These are phyloP conservation scores for Microdochium paspali DNA, from an alignment of 2,329 filamentous ascomycete genomes.

Conservation along the genomic window DNA sequence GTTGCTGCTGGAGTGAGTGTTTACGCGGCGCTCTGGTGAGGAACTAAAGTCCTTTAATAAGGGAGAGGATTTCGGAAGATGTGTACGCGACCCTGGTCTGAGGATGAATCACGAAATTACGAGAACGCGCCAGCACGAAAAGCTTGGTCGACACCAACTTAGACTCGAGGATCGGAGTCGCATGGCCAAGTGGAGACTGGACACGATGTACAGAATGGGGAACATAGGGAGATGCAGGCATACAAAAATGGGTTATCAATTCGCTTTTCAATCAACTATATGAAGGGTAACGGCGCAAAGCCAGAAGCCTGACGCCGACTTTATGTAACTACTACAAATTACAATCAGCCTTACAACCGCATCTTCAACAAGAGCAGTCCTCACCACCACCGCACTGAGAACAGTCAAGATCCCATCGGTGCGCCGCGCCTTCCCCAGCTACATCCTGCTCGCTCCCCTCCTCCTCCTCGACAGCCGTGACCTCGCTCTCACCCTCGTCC, in stretches of 20 bases:
- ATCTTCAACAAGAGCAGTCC: not conserved
- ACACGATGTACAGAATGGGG: too few species aligned
- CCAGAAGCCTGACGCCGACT: too few species aligned
- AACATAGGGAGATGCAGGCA: too few species aligned
- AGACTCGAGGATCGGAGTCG: too few species aligned
- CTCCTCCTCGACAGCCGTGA: not conserved
- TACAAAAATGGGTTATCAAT: too few species aligned
- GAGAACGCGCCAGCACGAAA: too few species aligned
- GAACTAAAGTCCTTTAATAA: not conserved
- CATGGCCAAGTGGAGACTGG: too few species aligned
- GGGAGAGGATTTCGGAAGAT: not conserved
- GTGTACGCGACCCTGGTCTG: too few species aligned
- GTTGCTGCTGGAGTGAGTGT: slow-evolving; percentile 5
- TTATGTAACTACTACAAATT: not conserved
- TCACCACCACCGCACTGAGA: not conserved
- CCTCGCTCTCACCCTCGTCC: too few species aligned
- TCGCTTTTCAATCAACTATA: too few species aligned
- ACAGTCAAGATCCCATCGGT: not conserved
- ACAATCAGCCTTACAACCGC: not conserved
- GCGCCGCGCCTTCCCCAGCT: not conserved
- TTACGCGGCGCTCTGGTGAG: slow-evolving; percentile 6
- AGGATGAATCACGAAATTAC: not conserved
- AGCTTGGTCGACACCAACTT: too few species aligned
- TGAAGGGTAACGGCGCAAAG: too few species aligned
- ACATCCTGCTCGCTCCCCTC: not conserved